Evolutionary conservation across 1,284 basidiomycete genomes (phyloP), one percentile per base, ranked within the genome.

Genomic region (Fomitiporia mediterranea): DNA sequence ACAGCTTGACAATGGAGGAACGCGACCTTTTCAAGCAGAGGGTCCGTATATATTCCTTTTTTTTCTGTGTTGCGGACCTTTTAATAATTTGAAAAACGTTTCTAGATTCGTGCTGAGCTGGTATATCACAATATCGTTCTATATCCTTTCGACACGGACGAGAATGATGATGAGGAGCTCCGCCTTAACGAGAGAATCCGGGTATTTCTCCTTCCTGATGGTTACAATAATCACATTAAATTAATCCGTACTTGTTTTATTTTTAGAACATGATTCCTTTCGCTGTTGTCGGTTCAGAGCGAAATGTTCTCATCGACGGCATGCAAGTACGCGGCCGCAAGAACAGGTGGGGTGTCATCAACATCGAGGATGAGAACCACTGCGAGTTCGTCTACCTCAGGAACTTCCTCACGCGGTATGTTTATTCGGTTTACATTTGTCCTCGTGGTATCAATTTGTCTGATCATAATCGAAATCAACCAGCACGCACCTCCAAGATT

Each of bases 321-420:
- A 95, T 94, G 76, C 80, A 92, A 25, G 94, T 98, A 51, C 86
- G 95, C 39, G 96, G 94, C 3, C 86, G 96, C 67, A 97, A 95
- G 82, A 98, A 95, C 76, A 86, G 94, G 54, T 98, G 94, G 90
- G 97, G 96, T 51, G 91, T 98, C 13, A 92, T 99, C 70, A 98
- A 98, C 68, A 94, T 98, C 60, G 97, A 99, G 72, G 91, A 96
- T 69, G 90, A 94, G 73, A 81, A 80, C 61, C 96, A 99, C 77
- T 99, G 96, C 85, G 96, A 99, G 76, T 99, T 99, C 73, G 83
- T 95, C 67, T 92, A 98, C 73, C 80, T 99, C 62, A 83, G 96
- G 66, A 96, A 99, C 82, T 98, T 98, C 81, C 79, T 98, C 62
- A 95, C 91, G 2, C 81, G 88, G 89, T 89, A 55, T 40, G 81